phyloP scores from a whole-genome alignment of 2,329 filamentous ascomycete genomes.

The Gnomoniopsis sp. region DNA sequence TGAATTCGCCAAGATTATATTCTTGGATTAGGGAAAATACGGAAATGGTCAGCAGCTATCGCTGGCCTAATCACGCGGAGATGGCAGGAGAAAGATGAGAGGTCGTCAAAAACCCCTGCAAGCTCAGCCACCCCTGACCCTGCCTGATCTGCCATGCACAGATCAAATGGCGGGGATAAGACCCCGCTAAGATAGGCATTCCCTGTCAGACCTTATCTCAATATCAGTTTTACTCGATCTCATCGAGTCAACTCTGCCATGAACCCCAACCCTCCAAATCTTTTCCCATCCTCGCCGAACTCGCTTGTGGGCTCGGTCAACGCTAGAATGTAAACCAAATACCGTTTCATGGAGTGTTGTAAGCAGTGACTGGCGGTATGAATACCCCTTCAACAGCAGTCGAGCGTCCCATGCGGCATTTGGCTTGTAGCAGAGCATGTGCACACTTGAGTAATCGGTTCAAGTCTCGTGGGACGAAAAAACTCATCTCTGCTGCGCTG shows the following conservation, averaged over 20 bases:
- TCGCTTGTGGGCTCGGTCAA: not conserved
- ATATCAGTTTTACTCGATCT: slow-evolving; percentile 37
- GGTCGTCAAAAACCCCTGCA: not conserved
- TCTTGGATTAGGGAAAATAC: not conserved
- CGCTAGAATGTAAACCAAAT: too few relatives aligned
- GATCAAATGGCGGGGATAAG: not conserved
- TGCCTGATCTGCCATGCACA: not conserved
- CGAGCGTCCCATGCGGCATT: too few relatives aligned
- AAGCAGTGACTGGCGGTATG: too few relatives aligned
- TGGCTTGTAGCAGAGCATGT: too few relatives aligned
- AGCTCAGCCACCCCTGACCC: not conserved
- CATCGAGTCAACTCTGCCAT: slow-evolving; percentile 37
- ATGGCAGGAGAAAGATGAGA: not conserved
- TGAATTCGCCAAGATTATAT: not conserved
- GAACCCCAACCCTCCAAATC: not conserved
- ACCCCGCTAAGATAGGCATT: slow-evolving; percentile 4
- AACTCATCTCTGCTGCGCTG: too few relatives aligned
- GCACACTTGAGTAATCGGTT: too few relatives aligned
- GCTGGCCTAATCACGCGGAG: not conserved
- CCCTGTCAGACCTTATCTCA: slow-evolving; percentile 12
- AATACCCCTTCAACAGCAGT: too few relatives aligned
- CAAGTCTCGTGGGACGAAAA: too few relatives aligned
- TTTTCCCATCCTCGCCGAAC: not conserved
- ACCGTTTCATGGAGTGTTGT: too few relatives aligned
- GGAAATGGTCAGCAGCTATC: not conserved